Base-by-base conservation (phyloP, 345 rosid genomes). In the Melaleuca quinquenervia region DNA sequence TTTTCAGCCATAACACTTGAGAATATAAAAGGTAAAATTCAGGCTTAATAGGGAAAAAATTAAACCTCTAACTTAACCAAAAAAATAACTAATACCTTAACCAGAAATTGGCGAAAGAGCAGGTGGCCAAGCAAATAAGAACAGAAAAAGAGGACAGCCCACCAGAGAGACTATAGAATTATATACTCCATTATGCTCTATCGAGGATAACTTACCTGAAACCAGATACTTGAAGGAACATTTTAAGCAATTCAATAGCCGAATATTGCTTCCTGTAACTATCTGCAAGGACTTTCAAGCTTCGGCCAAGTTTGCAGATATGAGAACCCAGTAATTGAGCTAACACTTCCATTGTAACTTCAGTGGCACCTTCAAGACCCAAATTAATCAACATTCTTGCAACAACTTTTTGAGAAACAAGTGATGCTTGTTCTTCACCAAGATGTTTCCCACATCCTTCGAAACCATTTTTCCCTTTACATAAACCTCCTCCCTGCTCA, bases 251-350 rank as follows among this genome's bases (percentile, higher is more conserved):
- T 90, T 96, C 98, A 84, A 90, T 51, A 22, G 97, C 98, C 26
- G 99, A 94, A 90, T 95, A 96, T 86, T 96, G 97, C 89, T 91
- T 93, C 89, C 91, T 91, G 92, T 97, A 97, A 91, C 92, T 95
- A 88, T 95, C 98, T 83, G 95, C 84, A 41, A 97, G 97, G 91
- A 95, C 88, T 91, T 92, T 97, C 89, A 96, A 90, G 64, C 54
- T 93, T 58, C 91, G 90, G 54, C 98, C 98, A 44, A 96, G 90
- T 90, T 96, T 96, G 91, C 86, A 85, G 75, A 95, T 88, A 91
- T 96, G 98, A 88, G 90, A 90, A 83, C 92, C 92, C 32, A 96
- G 86, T 85, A 93, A 88, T 87, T 96, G 98, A 83, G 99, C 94
- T 84, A 96, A 90, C 83, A 92, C 94, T 90, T 95, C 98, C 91